Base-by-base conservation (phyloP, 2,329 filamentous ascomycete species). In the Diaporthe longicolla region DNA sequence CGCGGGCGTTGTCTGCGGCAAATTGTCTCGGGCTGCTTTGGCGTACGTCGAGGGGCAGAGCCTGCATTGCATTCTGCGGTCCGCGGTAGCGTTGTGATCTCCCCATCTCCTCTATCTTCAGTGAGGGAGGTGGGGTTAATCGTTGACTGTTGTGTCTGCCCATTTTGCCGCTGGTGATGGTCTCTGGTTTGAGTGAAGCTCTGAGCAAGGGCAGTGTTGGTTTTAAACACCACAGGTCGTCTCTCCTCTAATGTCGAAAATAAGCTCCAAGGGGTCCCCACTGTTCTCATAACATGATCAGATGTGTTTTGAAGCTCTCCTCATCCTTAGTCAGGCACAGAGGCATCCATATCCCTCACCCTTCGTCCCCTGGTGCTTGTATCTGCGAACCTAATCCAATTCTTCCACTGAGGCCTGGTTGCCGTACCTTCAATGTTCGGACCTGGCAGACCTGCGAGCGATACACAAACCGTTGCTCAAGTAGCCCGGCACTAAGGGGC, bases 31-130 rank as follows among this genome's bases (percentile, higher is more conserved):
- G 45, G 29, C 24, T 52, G 11, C 32, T 50, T 50, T 52, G 63
- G 29, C 45, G 15, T 37, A 48, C 61, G 43, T 50, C 35, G 59
- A 35, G 43, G 24, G 9, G 43, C 29, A 19, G 48, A 43, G 40
- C 45, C 63, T 37, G 63, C 63, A 68, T 68, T 68, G 63, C 63
- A 52, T 68, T n/a, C 45, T 68, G 63, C 48, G 48, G 48, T 54
- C 32, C 32, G 45, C 48, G 32, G 63, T 68, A 68, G 32, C 48
- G n/a, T 66, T 68, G 19, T 29, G 48, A 68, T 68, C 32, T 54
- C 63, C 63, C 19, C 45, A 7, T 40, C 48, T 68, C 21, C 63
- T 13, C 45, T 32, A 9, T 26, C 17, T 54, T 45, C n/a, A 40
- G 48, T 40, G 2, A 35, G 40, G 45, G 63, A 52, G 45, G 63